A percentile compares a stretch with the other conserved stretches of the same genome.
phyloP scores from a whole-genome alignment of 495 filamentous ascomycete genomes.

The Patellaria atrata region DNA sequence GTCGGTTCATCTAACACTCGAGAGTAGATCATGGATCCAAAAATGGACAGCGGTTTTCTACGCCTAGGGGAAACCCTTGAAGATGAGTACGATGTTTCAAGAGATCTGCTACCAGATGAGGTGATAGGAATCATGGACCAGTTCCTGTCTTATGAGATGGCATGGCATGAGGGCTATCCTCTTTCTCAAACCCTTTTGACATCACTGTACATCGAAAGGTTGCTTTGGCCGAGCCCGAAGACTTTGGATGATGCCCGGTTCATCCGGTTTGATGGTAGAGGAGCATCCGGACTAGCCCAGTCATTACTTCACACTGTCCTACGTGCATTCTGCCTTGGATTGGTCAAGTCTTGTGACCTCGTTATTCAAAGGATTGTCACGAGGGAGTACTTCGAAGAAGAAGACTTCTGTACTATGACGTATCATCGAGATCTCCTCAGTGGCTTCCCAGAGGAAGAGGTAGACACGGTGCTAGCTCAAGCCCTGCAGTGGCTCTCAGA shows the following conservation, averaged over 20 bases:
- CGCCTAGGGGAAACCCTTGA: slow-evolving; percentile 64
- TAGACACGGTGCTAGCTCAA: slow-evolving; percentile 44
- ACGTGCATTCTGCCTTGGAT: slow-evolving; percentile 69
- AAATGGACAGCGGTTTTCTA: slow-evolving; percentile 91
- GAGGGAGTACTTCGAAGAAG: slow-evolving; percentile 91
- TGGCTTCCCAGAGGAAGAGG: slow-evolving; percentile 39
- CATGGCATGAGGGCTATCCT: slow-evolving; percentile 90
- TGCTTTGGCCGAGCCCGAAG: slow-evolving; percentile 56
- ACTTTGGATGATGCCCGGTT: slow-evolving; percentile 60
- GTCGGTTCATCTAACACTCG: slow-evolving; percentile 85
- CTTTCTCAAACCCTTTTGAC: slow-evolving; percentile 91
- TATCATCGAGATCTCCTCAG: slow-evolving; percentile 68
- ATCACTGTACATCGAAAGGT: slow-evolving; percentile 78
- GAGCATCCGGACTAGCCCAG: slow-evolving; percentile 21
- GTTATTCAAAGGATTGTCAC: slow-evolving; percentile 58
- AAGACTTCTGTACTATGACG: slow-evolving; percentile 85
- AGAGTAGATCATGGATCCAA: slow-evolving; percentile 84
- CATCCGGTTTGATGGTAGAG: slow-evolving; percentile 12
- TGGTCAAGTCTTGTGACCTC: slow-evolving; percentile 70
- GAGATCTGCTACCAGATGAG: slow-evolving; percentile 57
- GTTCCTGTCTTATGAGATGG: slow-evolving; percentile 86
- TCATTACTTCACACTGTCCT: slow-evolving; percentile 55
- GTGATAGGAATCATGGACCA: slow-evolving; percentile 90
- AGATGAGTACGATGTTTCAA: slow-evolving; percentile 68
- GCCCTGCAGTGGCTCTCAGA: slow-evolving; percentile 42